phyloP scores from a whole-genome alignment of 306 rosid species.

The Rosa persica region DNA sequence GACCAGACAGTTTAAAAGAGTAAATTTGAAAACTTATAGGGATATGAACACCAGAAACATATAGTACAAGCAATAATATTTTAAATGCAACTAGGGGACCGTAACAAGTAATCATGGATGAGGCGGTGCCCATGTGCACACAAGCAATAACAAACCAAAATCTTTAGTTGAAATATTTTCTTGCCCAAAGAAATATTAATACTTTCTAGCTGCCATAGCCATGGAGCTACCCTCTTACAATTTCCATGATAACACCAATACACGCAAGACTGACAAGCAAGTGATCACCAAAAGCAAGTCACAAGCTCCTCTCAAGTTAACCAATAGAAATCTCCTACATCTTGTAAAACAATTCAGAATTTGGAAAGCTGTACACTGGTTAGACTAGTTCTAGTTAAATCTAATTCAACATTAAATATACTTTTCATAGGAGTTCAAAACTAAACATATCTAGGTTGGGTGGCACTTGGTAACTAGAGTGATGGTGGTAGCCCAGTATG shows the following conservation, averaged over 20 bases:
- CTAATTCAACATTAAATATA: neutral
- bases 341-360: neutral
- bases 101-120: neutral
- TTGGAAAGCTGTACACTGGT: neutral
- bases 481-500: neutral
- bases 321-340: conserved; percentile 8
- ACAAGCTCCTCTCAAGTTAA: neutral
- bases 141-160: neutral
- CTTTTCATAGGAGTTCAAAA: neutral
- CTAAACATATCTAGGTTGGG: neutral
- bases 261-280: neutral
- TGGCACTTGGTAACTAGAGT: neutral
- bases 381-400: neutral
- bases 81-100: neutral
- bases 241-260: neutral
- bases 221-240: neutral
- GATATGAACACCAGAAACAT: neutral
- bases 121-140: neutral
- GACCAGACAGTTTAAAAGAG: neutral
- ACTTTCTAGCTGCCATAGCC: neutral
- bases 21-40: neutral
- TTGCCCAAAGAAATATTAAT: neutral
- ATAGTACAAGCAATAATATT: neutral
- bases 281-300: neutral
- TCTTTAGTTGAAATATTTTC: neutral